phyloP scores from a whole-genome alignment of 495 filamentous ascomycete species.

The Lepraria neglecta region DNA sequence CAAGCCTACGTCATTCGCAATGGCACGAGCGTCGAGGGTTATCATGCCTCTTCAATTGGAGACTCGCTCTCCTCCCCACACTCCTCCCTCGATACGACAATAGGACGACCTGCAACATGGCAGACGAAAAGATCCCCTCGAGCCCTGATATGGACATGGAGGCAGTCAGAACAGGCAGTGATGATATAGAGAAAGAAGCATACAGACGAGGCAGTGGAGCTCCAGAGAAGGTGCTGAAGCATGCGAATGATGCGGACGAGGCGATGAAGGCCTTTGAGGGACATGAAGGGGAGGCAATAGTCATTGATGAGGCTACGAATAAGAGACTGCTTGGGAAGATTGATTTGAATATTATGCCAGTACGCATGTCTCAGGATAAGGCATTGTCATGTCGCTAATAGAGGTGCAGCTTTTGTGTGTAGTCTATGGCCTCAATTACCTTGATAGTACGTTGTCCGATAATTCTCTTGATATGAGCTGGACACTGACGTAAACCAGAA shows the following conservation, averaged over 20 bases:
- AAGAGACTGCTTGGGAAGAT: constrained; percentile 50
- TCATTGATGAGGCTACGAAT: constrained; percentile 52
- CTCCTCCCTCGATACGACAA: background rate
- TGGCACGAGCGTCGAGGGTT: background rate
- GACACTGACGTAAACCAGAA: constrained; percentile 33
- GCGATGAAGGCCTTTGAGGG: constrained; percentile 52
- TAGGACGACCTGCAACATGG: constrained; percentile 10
- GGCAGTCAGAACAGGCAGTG: background rate
- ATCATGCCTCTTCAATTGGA: background rate
- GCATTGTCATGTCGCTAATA: constrained; percentile 15
- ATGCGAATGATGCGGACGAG: constrained; percentile 43
- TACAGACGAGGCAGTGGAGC: background rate
- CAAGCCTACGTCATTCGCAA: constrained; percentile 3
- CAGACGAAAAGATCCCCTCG: constrained; percentile 13
- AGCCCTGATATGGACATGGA: constrained; percentile 11
- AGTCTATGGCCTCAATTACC: constrained; percentile 58
- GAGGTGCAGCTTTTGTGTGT: constrained; percentile 40
- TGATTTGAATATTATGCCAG: constrained; percentile 57
- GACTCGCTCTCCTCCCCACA: background rate
- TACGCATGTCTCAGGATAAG: constrained; percentile 23
- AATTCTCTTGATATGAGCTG: background rate
- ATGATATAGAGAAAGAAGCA: constrained; percentile 1
- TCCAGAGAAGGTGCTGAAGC: constrained; percentile 12
- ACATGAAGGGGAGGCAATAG: constrained; percentile 42
- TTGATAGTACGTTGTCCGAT: constrained; percentile 45